Base-by-base conservation (phyloP, 176 grass and related monocot genomes). In the Avena insularis region DNA sequence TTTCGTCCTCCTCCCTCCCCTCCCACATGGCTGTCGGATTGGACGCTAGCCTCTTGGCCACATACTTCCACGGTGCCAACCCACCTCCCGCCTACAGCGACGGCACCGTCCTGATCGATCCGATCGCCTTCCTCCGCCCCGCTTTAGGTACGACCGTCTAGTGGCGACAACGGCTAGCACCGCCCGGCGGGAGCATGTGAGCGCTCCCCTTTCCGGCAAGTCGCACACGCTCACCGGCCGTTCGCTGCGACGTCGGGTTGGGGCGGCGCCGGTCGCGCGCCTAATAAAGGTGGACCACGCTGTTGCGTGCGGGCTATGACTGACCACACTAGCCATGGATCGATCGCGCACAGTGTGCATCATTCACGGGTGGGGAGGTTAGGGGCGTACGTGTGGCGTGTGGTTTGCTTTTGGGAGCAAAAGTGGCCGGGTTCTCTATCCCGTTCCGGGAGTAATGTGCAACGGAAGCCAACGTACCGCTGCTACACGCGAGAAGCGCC, bases 21-120 rank as follows among this genome's bases (percentile, higher is more conserved):
- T 66, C 63, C 47, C 88, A 86, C 83, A 71, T 71, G 79, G 71
- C 40, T 86, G 60, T 68, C 40, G 78, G 88, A 54, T 13, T 5
- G 83, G 79, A 71, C 62, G 27, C 79, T 5, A 35, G 9, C 83
- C 5, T 57, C 71, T 78, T 11, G 53, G 53, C 83, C 79, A 70
- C 62, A 3, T 71, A 40, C 60, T 25, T 8, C n/a, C 46, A 75
- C 10, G 48, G 62, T 43, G 77, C 77, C 67, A 33, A 12, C 70
- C 79, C 53, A 17, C 33, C 6, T 16, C 40, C 3, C 11, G 47
- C 43, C 79, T 54, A 82, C 80, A 69, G 80, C 27, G 80, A 82
- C 12, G 46, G 48, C 48, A 19, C 67, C 15, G 7, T 76, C 73
- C 47, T 5, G n/a, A 16, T 75, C 6, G 72, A 15, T 75, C 51